Conservation (phyloP, 2,329 filamentous ascomycete genomes). For the Alternaria sp. region DNA sequence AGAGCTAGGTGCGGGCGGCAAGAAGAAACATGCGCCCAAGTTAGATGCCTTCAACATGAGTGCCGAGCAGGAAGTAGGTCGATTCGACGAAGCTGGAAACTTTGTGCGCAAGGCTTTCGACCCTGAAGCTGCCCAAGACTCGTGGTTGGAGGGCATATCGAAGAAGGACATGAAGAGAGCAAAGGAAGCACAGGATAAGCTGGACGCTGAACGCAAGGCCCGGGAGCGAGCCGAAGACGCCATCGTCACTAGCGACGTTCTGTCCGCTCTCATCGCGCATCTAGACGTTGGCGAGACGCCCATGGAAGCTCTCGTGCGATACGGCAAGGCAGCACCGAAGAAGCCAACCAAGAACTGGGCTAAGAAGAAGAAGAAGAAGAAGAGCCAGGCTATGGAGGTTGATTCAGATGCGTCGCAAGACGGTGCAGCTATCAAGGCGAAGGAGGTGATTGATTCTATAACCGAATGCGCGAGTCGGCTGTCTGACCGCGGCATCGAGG, state of each 20-base stretch:
- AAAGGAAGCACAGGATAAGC: constrained; percentile 83
- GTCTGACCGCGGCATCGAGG: constrained; percentile 79
- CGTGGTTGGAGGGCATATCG: constrained; percentile 89
- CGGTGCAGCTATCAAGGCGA: constrained; percentile 73
- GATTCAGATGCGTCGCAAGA: constrained; percentile 68
- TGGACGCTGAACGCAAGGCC: constrained; percentile 77
- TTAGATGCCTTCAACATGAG: constrained; percentile 97
- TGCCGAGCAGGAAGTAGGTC: constrained; percentile 87
- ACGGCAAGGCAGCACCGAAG: constrained; percentile 69
- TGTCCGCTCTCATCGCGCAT: constrained; percentile 74
- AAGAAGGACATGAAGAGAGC: constrained; percentile 94
- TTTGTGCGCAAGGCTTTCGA: constrained; percentile 89
- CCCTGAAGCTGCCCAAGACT: constrained; percentile 88
- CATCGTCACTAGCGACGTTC: constrained; percentile 74
- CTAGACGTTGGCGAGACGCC: constrained; percentile 85
- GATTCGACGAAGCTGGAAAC: constrained; percentile 90
- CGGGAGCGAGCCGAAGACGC: constrained; percentile 78
- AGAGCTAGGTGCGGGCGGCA: constrained; percentile 86
- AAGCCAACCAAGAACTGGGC: constrained; percentile 58
- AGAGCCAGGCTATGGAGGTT: constrained; percentile 71
- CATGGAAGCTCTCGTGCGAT: constrained; percentile 82
- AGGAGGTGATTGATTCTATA: constrained; percentile 78
- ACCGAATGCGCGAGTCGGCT: constrained; percentile 91
- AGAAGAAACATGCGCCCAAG: constrained; percentile 92
- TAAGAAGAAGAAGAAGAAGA: constrained; percentile 50